These are phyloP conservation scores for Colletotrichum aenigma DNA, from an alignment of 2,329 filamentous ascomycete genomes.

Conservation along the genomic window DNA sequence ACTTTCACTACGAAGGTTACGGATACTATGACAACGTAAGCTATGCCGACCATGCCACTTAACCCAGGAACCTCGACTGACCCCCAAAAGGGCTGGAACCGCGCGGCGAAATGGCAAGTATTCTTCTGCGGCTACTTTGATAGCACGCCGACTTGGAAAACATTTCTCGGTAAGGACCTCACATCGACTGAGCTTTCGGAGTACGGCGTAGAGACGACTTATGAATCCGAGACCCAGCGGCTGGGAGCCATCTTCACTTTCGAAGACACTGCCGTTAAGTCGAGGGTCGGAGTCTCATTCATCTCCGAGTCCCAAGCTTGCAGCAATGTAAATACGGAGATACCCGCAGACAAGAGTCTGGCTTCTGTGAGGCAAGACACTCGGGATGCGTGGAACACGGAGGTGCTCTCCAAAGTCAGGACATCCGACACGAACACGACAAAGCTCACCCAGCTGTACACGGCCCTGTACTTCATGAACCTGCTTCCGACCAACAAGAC, in stretches of 20 bases:
- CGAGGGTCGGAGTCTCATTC: slow-evolving; percentile 71
- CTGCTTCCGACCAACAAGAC: slow-evolving; percentile 73
- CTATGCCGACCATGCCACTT: neutral
- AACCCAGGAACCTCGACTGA: neutral
- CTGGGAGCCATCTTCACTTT: slow-evolving; percentile 63
- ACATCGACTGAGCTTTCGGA: slow-evolving; percentile 31
- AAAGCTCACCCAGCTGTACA: slow-evolving; percentile 67
- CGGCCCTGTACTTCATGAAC: slow-evolving; percentile 72
- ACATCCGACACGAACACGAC: slow-evolving; percentile 59
- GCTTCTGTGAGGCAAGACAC: slow-evolving; percentile 49
- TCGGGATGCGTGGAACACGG: slow-evolving; percentile 61
- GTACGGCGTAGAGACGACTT: slow-evolving; percentile 33
- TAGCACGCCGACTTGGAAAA: slow-evolving; percentile 45
- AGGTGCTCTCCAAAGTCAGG: slow-evolving; percentile 68
- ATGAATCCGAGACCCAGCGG: slow-evolving; percentile 39
- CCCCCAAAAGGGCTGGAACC: slow-evolving; percentile 60
- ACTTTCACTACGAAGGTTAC: slow-evolving; percentile 58
- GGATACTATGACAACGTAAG: slow-evolving; percentile 67
- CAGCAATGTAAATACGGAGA: slow-evolving; percentile 59
- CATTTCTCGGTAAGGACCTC: slow-evolving; percentile 43
- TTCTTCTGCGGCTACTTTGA: slow-evolving; percentile 69
- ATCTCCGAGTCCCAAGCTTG: slow-evolving; percentile 68
- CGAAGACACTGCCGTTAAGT: slow-evolving; percentile 47
- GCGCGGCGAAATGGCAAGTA: slow-evolving; percentile 65
- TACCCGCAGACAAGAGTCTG: slow-evolving; percentile 49